Evolutionary conservation across 495 filamentous ascomycete species (phyloP), one percentile per base, ranked within the genome.

Genomic region (Podospora fimiseda): DNA sequence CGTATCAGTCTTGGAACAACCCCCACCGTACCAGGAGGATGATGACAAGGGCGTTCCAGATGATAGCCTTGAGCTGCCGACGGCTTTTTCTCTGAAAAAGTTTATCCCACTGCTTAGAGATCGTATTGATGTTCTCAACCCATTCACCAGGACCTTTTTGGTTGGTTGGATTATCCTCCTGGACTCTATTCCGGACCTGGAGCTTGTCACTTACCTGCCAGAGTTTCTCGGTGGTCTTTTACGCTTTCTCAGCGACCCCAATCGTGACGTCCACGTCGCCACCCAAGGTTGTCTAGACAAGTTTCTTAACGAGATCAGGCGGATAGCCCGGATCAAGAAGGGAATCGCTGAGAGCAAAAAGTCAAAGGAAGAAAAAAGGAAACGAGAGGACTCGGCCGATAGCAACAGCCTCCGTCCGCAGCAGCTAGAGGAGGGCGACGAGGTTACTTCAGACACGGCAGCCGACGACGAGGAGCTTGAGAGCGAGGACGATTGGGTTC

Each of bases 141-240:
- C 94, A 3, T 97, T 94, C 63, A 97, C 92, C 44, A 79, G 94
- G 43, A 93, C 86, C 14, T 99, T 99, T 63, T 72, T 99, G 24
- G 94, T 99, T 21, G 89, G 88, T 8, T 99, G 94, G 94, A 87
- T 99, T 51, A 94, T 85, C 41, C 68, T 99, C 9, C 74, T 99
- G 20, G 94, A 99, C 68, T 96, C 92, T 8, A 96, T 99, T 45
- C 94, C 94, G 0, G 94, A 99, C 61, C 74, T 99, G 40, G 94
- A 99, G 69, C 83, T 99, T 3, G 92, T 99, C 19, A 84, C 85
- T 9, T 93, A 88, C 65, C 75, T 99, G 36, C 94, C 94, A 7
- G 90, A 90, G 43, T 97, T 97, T 57, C 74, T 99, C 5, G 88
- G 81, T 15, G 94, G 94, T 0, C 75, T 99, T 45, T 84, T 97